Evolutionary conservation across 2,329 filamentous ascomycete species (phyloP).

Genomic region (Arthroderma uncinatum): DNA sequence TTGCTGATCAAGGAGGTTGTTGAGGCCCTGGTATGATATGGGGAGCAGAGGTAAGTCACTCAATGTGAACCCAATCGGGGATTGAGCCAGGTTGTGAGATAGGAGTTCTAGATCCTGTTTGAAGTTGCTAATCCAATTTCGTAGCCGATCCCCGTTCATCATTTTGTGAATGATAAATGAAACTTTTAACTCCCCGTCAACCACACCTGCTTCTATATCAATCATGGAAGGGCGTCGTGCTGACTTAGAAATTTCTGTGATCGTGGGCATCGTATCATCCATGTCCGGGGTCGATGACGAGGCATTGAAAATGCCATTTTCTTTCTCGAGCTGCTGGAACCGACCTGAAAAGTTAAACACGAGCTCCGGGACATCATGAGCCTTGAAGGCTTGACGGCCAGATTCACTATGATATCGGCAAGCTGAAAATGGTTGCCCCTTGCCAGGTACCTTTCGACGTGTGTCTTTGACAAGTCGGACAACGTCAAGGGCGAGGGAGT

Average conservation of each 20-base stretch:
- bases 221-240: slow-evolving; percentile 33
- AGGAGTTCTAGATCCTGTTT: slow-evolving; percentile 24
- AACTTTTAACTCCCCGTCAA: slow-evolving; percentile 41
- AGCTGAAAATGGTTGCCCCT: slow-evolving; percentile 27
- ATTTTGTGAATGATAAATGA: slow-evolving; percentile 36
- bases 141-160: slow-evolving; percentile 40
- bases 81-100: slow-evolving; percentile 18
- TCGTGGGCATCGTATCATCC: slow-evolving; percentile 17
- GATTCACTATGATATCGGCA: slow-evolving; percentile 28
- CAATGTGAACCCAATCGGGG: slow-evolving; percentile 24
- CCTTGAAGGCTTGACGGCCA: slow-evolving; percentile 18
- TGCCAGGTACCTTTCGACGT: slow-evolving; percentile 22
- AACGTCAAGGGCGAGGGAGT: slow-evolving; percentile 20
- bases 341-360: slow-evolving; percentile 31
- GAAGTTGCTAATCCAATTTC: slow-evolving; percentile 34
- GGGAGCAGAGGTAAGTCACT: slow-evolving; percentile 37
- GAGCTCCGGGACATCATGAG: slow-evolving; percentile 25
- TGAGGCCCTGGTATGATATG: slow-evolving; percentile 32
- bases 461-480: slow-evolving; percentile 30
- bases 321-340: slow-evolving; percentile 35
- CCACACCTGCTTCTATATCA: slow-evolving; percentile 37
- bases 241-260: slow-evolving; percentile 25
- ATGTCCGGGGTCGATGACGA: slow-evolving; percentile 17
- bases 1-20: slow-evolving; percentile 26
- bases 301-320: slow-evolving; percentile 30